Evolutionary conservation across 805 yeast genomes (phyloP).

Genomic region (Metschnikowia hibisci): DNA sequence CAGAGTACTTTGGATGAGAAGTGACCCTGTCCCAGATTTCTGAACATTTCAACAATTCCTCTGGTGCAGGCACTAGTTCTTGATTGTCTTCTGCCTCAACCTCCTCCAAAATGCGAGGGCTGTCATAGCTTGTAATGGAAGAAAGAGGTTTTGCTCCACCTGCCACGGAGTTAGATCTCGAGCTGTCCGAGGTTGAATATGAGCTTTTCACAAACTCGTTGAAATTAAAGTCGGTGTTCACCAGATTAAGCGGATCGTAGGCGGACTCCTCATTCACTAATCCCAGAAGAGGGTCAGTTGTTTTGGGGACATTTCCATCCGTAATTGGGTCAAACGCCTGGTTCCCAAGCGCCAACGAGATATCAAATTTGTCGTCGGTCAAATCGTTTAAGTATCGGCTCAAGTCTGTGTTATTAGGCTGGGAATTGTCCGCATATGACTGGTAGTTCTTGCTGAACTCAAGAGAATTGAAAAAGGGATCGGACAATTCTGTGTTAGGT

Average conservation of each 20-base stretch:
- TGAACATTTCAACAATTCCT: conserved; percentile 63
- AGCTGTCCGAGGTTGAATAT: conserved; percentile 24
- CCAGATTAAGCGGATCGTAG: conserved; percentile 46
- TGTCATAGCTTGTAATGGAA: conserved; percentile 18
- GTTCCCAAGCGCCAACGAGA: conserved; percentile 47
- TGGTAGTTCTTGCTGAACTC: background rate
- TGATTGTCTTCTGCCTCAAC: conserved; percentile 21
- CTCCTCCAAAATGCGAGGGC: conserved; percentile 17
- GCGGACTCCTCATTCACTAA: conserved; percentile 54
- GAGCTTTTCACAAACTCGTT: conserved; percentile 35
- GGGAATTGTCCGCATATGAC: background rate
- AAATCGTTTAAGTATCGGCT: conserved; percentile 17
- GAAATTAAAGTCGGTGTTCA: conserved; percentile 33
- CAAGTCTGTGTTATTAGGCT: background rate
- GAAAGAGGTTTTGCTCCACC: conserved; percentile 14
- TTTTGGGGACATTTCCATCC: conserved; percentile 14
- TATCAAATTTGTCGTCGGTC: conserved; percentile 49
- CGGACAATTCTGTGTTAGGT: conserved; percentile 1
- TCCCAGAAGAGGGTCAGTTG: conserved; percentile 36
- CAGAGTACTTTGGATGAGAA: conserved; percentile 88
- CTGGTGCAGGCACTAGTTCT: conserved; percentile 65
- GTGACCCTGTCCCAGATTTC: conserved; percentile 97
- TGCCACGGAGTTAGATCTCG: conserved; percentile 12
- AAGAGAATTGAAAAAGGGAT: conserved; percentile 1
- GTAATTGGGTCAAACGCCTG: conserved; percentile 13